Evolutionary conservation across 495 filamentous ascomycete genomes (phyloP).

Genomic region (Apodospora peruviana): DNA sequence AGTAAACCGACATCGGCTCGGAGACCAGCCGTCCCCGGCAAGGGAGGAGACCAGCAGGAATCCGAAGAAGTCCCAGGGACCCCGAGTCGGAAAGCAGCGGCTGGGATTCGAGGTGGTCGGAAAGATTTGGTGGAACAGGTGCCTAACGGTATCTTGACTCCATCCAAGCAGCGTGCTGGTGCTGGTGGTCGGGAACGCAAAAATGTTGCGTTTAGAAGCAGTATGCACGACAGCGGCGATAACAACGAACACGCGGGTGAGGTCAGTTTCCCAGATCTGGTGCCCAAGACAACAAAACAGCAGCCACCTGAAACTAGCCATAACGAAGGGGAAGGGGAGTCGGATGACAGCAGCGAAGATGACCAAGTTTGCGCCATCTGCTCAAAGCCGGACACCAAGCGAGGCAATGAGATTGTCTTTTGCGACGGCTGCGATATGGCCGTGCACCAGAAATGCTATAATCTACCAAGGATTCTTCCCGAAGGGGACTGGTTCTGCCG

Average conservation of each 20-base stretch:
- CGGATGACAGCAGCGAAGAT: too few relatives aligned
- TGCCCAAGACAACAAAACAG: conserved; percentile 6
- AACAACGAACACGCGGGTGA: conserved; percentile 15
- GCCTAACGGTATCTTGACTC: conserved; percentile 37
- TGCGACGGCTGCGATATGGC: conserved; percentile 85
- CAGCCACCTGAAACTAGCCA: conserved; percentile 1
- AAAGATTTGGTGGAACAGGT: conserved; percentile 10
- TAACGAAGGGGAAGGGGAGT: too few relatives aligned
- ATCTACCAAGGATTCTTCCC: conserved; percentile 74
- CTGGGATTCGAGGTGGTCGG: neutral
- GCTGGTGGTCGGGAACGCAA: conserved; percentile 26
- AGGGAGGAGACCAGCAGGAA: neutral
- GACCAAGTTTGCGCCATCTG: conserved; percentile 44
- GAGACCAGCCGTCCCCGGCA: too few relatives aligned
- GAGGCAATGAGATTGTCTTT: conserved; percentile 68
- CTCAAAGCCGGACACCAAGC: conserved; percentile 41
- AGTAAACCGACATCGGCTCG: too few relatives aligned
- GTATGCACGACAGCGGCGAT: neutral
- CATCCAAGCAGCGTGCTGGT: conserved; percentile 22
- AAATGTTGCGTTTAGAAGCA: conserved; percentile 33
- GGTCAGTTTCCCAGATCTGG: conserved; percentile 26
- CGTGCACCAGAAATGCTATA: conserved; percentile 86
- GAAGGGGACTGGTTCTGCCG: conserved; percentile 89
- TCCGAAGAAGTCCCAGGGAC: neutral
- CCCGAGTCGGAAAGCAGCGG: neutral